Percentiles rank a stretch among this genome's conserved stretches.
phyloP scores from a whole-genome alignment of 2,329 filamentous ascomycete species.

The Trichoderma arundinaceum region DNA sequence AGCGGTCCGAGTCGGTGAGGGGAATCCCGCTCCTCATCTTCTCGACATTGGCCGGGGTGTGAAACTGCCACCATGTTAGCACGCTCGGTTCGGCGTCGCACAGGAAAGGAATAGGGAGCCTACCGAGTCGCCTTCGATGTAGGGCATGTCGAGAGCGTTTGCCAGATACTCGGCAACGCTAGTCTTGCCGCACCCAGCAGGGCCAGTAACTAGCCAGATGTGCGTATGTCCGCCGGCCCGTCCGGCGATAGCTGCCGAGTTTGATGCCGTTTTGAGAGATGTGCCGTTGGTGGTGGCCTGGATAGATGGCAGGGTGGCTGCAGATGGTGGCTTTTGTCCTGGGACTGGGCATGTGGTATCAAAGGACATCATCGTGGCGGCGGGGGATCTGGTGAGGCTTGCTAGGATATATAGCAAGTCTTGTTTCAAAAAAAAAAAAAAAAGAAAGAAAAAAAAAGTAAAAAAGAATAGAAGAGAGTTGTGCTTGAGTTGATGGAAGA shows the following conservation, averaged over 20 bases:
- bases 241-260: conserved; percentile 38
- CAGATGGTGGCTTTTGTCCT: conserved; percentile 45
- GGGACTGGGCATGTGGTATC: conserved; percentile 54
- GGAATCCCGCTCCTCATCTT: conserved; percentile 89
- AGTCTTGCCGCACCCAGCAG: conserved; percentile 79
- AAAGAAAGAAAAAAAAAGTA: not conserved
- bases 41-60: conserved; percentile 77
- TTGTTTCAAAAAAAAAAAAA: no score
- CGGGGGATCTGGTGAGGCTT: no score
- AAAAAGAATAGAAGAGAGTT: not conserved
- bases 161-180: conserved; percentile 73
- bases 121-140: conserved; percentile 81
- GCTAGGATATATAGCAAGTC: not conserved
- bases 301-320: conserved; percentile 29
- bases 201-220: conserved; percentile 81
- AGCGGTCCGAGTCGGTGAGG: conserved; percentile 89
- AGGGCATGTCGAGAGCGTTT: conserved; percentile 67
- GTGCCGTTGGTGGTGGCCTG: conserved; percentile 19
- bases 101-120: conserved; percentile 39
- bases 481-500: not conserved
- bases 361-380: conserved; percentile 55
- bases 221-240: conserved; percentile 58
- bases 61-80: conserved; percentile 60
- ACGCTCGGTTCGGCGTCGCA: not conserved
- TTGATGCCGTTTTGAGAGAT: conserved; percentile 35